phyloP scores from a whole-genome alignment of 129 eudicot genomes.

The Apium graveolens region DNA sequence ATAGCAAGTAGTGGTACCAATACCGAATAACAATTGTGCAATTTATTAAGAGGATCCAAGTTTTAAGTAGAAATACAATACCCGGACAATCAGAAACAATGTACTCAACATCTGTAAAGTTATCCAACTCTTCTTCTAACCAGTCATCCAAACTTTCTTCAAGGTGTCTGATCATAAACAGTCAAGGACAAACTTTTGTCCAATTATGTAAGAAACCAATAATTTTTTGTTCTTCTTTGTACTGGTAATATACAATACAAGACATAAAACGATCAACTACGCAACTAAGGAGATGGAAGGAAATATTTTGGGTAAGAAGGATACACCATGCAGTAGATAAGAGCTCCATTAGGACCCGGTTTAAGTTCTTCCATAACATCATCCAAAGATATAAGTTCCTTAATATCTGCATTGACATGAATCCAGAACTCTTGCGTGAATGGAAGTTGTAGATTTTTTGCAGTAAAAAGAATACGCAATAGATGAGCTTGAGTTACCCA shows the following conservation, averaged over 20 bases:
- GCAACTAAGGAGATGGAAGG: neutral
- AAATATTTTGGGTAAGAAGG: constrained; percentile 22
- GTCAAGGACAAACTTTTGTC: constrained; percentile 31
- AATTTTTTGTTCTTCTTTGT: neutral
- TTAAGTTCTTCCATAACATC: constrained; percentile 94
- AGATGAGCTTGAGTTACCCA: constrained; percentile 35
- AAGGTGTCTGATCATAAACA: constrained; percentile 50
- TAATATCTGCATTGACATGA: constrained; percentile 47
- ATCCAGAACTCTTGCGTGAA: neutral
- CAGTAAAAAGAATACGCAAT: neutral
- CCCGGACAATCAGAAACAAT: constrained; percentile 97
- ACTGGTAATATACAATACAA: neutral
- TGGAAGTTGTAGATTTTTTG: neutral
- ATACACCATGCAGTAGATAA: constrained; percentile 97
- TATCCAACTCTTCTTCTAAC: constrained; percentile 77
- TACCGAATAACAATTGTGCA: neutral
- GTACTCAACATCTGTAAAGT: constrained; percentile 85
- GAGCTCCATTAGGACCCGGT: constrained; percentile 93
- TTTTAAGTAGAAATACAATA: constrained; percentile 6
- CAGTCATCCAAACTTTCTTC: constrained; percentile 88
- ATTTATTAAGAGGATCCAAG: neutral
- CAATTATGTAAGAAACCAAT: neutral
- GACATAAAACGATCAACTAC: neutral
- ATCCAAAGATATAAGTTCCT: constrained; percentile 85
- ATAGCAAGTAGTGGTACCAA: neutral